phyloP scores from a whole-genome alignment of 1,284 basidiomycete genomes.

The Cyathus pygmaeus region DNA sequence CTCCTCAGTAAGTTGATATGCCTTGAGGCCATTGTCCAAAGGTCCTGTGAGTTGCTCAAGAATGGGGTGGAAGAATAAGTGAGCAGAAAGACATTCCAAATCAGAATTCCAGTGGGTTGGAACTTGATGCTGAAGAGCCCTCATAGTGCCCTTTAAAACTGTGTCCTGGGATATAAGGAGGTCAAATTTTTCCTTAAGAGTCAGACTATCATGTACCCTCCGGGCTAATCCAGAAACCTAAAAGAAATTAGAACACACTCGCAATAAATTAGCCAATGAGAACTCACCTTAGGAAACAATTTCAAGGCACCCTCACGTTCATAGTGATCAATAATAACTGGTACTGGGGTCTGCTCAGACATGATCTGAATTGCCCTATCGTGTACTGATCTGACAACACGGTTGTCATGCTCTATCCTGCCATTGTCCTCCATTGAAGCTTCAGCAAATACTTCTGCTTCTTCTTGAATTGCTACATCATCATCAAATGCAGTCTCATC shows the following conservation, averaged over 20 bases:
- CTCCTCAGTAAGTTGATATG: neutral
- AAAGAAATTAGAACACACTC: neutral
- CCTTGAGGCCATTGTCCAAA: neutral
- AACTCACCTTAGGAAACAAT: conserved; percentile 1
- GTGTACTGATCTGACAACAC: conserved; percentile 1
- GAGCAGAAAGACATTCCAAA: conserved; percentile 2
- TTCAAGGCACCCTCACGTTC: neutral
- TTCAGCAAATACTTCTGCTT: neutral
- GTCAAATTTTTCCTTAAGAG: conserved; percentile 22
- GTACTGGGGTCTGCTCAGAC: neutral
- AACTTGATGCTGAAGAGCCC: conserved; percentile 8
- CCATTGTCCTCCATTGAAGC: conserved; percentile 2
- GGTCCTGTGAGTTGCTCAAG: neutral
- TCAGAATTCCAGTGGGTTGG: conserved; percentile 18
- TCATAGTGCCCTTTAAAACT: conserved; percentile 3
- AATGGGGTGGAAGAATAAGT: neutral
- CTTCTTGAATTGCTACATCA: neutral
- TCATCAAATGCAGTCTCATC: neutral
- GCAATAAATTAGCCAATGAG: neutral
- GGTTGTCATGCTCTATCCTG: conserved; percentile 2
- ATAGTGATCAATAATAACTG: neutral
- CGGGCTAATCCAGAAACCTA: conserved; percentile 22
- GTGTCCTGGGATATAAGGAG: conserved; percentile 9
- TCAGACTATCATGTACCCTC: conserved; percentile 16
- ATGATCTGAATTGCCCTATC: conserved; percentile 5